A percentile compares a stretch with the other conserved stretches of the same genome.
Evolutionary conservation across 148 eudicot genomes (phyloP).

Genomic region (Heliosperma pusillum): DNA sequence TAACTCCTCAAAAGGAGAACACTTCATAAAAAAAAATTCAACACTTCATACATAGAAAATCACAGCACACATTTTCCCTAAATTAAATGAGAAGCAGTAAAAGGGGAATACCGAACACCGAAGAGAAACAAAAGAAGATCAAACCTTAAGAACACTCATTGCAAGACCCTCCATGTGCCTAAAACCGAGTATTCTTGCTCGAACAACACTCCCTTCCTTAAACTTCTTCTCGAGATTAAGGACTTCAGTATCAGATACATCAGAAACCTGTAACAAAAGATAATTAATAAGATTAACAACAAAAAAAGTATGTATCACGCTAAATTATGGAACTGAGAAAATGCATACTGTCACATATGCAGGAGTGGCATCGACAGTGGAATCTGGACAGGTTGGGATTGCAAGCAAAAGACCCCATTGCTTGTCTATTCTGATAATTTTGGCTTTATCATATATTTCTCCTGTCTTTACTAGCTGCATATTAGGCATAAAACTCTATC

Average conservation of each 20-base stretch:
- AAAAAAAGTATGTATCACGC: background rate
- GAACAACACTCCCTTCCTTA: conserved; percentile 75
- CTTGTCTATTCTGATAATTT: conserved; percentile 70
- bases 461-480: conserved; percentile 72
- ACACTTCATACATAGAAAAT: background rate
- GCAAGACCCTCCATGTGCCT: conserved; percentile 93
- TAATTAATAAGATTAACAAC: conserved; percentile 7
- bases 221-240: conserved; percentile 62
- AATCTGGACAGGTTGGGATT: conserved; percentile 62
- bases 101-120: background rate
- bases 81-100: background rate
- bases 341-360: conserved; percentile 79
- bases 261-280: conserved; percentile 52
- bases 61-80: background rate
- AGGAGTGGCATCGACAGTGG: conserved; percentile 75
- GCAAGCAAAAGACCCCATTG: conserved; percentile 84
- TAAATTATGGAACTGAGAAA: conserved; percentile 2
- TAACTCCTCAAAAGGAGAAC: background rate
- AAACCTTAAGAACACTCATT: conserved; percentile 82
- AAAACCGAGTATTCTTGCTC: conserved; percentile 83
- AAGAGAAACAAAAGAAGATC: background rate
- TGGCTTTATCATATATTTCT: conserved; percentile 71
- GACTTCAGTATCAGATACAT: conserved; percentile 82
- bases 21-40: background rate
- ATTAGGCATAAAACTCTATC: conserved; percentile 8